phyloP scores from a whole-genome alignment of 768 basidiomycete species.

The Auricularia sp. region DNA sequence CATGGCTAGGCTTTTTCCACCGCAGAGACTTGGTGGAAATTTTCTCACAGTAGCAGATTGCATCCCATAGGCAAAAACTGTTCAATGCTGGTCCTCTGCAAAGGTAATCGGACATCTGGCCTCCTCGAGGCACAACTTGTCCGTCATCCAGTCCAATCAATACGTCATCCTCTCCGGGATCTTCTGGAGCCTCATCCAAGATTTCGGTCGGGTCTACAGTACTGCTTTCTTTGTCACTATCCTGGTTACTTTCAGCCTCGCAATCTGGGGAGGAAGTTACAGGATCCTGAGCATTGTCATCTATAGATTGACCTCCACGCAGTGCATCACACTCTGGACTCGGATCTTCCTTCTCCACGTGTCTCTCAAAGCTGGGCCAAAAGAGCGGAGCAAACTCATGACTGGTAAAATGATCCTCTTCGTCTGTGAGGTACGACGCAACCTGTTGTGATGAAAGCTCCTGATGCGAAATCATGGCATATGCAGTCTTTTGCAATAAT shows the following conservation, averaged over 20 bases:
- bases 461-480: conserved; percentile 18
- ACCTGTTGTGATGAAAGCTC: conserved; percentile 33
- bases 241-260: conserved; percentile 1
- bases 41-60: conserved; percentile 16
- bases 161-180: conserved; percentile 2
- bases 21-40: conserved; percentile 6
- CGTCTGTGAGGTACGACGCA: conserved; percentile 24
- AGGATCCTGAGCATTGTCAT: background rate
- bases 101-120: conserved; percentile 22
- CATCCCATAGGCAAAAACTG: conserved; percentile 22
- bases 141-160: conserved; percentile 4
- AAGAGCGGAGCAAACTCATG: conserved; percentile 25
- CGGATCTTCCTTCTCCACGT: conserved; percentile 15
- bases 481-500: background rate
- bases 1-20: background rate
- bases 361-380: conserved; percentile 23
- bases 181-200: background rate
- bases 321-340: conserved; percentile 16
- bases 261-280: background rate
- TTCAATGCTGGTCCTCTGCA: conserved; percentile 11
- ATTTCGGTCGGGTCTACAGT: background rate
- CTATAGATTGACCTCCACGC: background rate
- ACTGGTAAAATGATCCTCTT: conserved; percentile 28
- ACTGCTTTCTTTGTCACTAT: background rate
- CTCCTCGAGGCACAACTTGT: conserved; percentile 8